Conservation (phyloP, 2,329 filamentous ascomycete species). For the Pyricularia pennisetigena region DNA sequence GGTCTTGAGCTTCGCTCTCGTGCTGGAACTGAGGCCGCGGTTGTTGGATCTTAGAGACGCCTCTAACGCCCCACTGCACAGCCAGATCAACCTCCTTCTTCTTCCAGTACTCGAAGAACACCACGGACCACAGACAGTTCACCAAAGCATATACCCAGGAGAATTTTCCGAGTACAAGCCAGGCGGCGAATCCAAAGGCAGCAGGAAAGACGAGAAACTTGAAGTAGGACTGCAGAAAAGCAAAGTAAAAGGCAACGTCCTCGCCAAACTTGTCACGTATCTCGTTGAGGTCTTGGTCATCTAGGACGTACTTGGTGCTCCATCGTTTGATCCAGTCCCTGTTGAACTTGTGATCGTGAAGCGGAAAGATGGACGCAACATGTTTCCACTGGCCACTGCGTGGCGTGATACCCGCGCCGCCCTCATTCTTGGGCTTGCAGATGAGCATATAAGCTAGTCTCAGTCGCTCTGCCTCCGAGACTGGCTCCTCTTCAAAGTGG, state of each 20-base stretch:
- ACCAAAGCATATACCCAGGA: conserved; percentile 59
- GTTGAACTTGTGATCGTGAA: conserved; percentile 71
- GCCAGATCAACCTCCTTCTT: conserved; percentile 62
- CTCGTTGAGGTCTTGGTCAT: conserved; percentile 56
- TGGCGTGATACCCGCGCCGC: conserved; percentile 62
- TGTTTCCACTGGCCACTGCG: conserved; percentile 59
- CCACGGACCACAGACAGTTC: conserved; percentile 59
- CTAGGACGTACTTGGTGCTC: conserved; percentile 61
- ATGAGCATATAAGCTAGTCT: conserved; percentile 83
- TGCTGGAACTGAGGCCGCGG: conserved; percentile 65
- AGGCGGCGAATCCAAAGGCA: conserved; percentile 55
- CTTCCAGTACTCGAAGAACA: conserved; percentile 76
- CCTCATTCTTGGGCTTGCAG: conserved; percentile 60
- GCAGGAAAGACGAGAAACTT: conserved; percentile 62
- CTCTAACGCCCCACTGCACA: conserved; percentile 63
- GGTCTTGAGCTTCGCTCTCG: conserved; percentile 68
- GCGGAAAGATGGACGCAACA: conserved; percentile 64
- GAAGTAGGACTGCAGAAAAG: conserved; percentile 72
- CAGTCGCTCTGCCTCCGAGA: conserved; percentile 81
- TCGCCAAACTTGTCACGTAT: conserved; percentile 58
- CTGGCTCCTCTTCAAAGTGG: conserved; percentile 61
- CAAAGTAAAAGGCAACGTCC: conserved; percentile 71
- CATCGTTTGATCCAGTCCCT: conserved; percentile 65
- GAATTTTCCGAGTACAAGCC: conserved; percentile 59
- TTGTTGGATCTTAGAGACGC: conserved; percentile 56